A percentile compares a stretch with the other conserved stretches of the same genome.
Conservation (phyloP, 805 yeast species). For the Cyberlindnera lachancei region DNA sequence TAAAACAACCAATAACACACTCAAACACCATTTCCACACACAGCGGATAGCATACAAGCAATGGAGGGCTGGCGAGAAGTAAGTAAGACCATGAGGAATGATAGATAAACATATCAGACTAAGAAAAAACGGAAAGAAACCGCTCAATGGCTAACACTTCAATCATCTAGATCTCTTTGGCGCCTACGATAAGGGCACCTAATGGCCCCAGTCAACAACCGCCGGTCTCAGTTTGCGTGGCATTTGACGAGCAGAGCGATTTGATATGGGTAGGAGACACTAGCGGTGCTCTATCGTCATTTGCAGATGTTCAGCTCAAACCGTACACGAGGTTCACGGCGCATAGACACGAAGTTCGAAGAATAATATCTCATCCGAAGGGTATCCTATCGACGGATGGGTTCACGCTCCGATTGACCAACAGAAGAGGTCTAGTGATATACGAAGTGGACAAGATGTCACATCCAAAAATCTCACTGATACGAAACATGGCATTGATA, state of each 20-base stretch:
- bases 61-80: constrained; percentile 24
- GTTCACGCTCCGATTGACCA: constrained; percentile 43
- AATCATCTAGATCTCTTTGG: constrained; percentile 8
- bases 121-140: neutral
- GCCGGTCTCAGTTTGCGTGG: constrained; percentile 21
- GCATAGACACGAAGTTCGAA: constrained; percentile 41
- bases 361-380: constrained; percentile 44
- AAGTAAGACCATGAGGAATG: neutral
- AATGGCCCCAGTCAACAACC: constrained; percentile 9
- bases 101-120: neutral
- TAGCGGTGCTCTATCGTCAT: constrained; percentile 34
- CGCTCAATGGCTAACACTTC: no score
- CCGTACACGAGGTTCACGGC: constrained; percentile 55
- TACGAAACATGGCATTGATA: constrained; percentile 24
- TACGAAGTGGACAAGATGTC: constrained; percentile 22
- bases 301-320: constrained; percentile 37
- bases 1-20: no score
- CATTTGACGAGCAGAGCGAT: constrained; percentile 68
- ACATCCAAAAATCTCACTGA: constrained; percentile 25
- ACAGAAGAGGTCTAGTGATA: constrained; percentile 47
- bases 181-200: constrained; percentile 20
- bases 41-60: no score
- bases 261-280: constrained; percentile 82
- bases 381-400: constrained; percentile 54
- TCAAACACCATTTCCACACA: no score